phyloP scores from a whole-genome alignment of 1,284 basidiomycete species.

The Microbotryum violaceum region DNA sequence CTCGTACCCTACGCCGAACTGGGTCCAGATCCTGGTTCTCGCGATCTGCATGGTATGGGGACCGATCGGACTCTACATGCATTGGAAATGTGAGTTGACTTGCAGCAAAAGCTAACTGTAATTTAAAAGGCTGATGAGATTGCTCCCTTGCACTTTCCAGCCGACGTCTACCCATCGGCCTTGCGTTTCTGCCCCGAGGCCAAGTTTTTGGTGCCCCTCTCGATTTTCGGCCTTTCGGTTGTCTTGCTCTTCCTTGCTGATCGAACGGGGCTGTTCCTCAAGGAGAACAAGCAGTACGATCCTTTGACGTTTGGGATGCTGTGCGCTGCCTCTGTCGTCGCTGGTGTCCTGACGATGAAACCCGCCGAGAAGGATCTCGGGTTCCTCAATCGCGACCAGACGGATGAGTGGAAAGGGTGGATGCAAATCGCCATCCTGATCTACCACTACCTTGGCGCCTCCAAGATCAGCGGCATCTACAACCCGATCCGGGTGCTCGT shows the following conservation, averaged over 20 bases:
- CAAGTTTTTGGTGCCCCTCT: constrained; percentile 44
- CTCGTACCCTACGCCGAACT: constrained; percentile 59
- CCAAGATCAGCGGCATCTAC: constrained; percentile 79
- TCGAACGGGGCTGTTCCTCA: constrained; percentile 70
- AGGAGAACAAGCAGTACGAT: constrained; percentile 77
- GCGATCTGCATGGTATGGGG: constrained; percentile 52
- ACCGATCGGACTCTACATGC: constrained; percentile 48
- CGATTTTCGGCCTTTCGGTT: constrained; percentile 58
- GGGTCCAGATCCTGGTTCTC: constrained; percentile 57
- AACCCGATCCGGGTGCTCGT: constrained; percentile 80
- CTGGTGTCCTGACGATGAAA: constrained; percentile 60
- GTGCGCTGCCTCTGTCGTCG: constrained; percentile 49
- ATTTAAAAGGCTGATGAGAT: neutral
- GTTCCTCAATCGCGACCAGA: constrained; percentile 80
- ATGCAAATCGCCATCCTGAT: constrained; percentile 86
- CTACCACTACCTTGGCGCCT: constrained; percentile 81
- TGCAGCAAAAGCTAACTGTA: no score
- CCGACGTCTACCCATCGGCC: constrained; percentile 34
- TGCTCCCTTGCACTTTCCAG: constrained; percentile 22
- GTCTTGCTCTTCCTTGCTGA: constrained; percentile 67
- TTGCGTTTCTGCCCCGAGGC: constrained; percentile 43
- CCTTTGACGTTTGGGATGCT: constrained; percentile 59
- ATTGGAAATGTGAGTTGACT: constrained; percentile 39
- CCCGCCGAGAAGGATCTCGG: constrained; percentile 69
- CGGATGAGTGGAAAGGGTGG: constrained; percentile 83